Conservation (phyloP, 2,329 filamentous ascomycete genomes). For the Ophiocordyceps robertsii region DNA sequence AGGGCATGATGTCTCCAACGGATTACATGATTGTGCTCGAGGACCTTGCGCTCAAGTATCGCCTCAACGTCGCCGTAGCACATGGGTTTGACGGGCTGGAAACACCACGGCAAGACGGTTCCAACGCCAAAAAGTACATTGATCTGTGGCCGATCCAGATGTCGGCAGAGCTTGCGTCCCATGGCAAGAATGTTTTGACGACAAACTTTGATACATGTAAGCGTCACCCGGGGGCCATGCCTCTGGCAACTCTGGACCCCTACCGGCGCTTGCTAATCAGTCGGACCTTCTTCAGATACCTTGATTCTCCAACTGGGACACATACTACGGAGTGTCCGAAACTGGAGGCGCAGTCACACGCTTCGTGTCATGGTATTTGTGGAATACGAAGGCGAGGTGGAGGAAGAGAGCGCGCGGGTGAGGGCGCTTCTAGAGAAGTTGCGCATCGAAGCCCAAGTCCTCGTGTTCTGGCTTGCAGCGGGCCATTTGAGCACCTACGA, state of each 20-base stretch:
- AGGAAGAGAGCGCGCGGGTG: slow-evolving; percentile 62
- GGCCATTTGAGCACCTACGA: slow-evolving; percentile 63
- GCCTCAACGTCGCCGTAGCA: slow-evolving; percentile 74
- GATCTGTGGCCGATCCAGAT: slow-evolving; percentile 91
- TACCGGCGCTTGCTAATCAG: background rate
- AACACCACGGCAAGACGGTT: slow-evolving; percentile 46
- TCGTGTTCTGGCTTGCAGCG: slow-evolving; percentile 71
- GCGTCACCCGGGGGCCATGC: slow-evolving; percentile 10
- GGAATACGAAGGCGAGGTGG: slow-evolving; percentile 73
- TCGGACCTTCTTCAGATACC: slow-evolving; percentile 33
- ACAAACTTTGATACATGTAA: slow-evolving; percentile 86
- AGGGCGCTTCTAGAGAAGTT: slow-evolving; percentile 65
- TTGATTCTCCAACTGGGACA: slow-evolving; percentile 79
- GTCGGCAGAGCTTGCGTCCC: slow-evolving; percentile 66
- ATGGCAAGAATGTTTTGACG: slow-evolving; percentile 56
- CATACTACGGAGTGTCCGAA: slow-evolving; percentile 67
- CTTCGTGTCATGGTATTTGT: slow-evolving; percentile 77
- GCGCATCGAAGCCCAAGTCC: slow-evolving; percentile 64
- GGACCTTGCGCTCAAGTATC: slow-evolving; percentile 62
- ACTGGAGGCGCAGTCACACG: slow-evolving; percentile 62
- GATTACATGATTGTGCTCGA: slow-evolving; percentile 76
- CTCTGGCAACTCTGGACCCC: background rate
- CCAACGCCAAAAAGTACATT: slow-evolving; percentile 61
- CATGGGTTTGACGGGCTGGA: slow-evolving; percentile 70
- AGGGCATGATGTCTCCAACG: slow-evolving; percentile 53